phyloP scores from a whole-genome alignment of 148 eudicot genomes.

The Fallopia convolvulus region DNA sequence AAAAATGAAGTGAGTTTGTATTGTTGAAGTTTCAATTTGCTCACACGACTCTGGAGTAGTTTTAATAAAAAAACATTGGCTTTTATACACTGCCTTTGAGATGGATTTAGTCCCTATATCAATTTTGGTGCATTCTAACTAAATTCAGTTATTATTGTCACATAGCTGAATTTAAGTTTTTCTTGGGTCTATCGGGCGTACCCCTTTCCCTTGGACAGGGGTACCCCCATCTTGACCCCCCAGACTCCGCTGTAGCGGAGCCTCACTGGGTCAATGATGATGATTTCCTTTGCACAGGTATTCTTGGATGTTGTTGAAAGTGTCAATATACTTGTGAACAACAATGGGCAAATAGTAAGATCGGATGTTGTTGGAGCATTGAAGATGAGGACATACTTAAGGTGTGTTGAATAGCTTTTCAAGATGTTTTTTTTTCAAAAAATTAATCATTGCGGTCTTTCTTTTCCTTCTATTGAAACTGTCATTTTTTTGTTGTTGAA shows the following conservation, averaged over 20 bases:
- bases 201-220: too few species aligned
- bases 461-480: not conserved
- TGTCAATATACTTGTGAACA: slow-evolving; percentile 92
- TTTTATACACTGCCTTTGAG: too few species aligned
- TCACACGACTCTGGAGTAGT: not conserved
- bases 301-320: slow-evolving; percentile 98
- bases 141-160: too few species aligned
- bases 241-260: too few species aligned
- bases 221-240: too few species aligned
- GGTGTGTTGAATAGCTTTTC: slow-evolving; percentile 28
- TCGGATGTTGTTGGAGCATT: slow-evolving; percentile 94
- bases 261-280: too few species aligned
- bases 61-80: not conserved
- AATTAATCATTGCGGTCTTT: not conserved
- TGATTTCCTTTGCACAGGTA: slow-evolving; percentile 32
- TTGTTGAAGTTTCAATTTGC: not conserved
- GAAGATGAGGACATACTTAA: slow-evolving; percentile 89
- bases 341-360: slow-evolving; percentile 88
- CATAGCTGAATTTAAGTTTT: too few species aligned
- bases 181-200: too few species aligned
- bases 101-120: too few species aligned
- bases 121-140: too few species aligned
- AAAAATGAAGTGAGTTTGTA: slow-evolving; percentile 66
- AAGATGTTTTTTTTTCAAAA: not conserved
- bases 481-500: not conserved